Conservation (phyloP, 73 alveolate genomes). For the Symbiodinium natans region DNA sequence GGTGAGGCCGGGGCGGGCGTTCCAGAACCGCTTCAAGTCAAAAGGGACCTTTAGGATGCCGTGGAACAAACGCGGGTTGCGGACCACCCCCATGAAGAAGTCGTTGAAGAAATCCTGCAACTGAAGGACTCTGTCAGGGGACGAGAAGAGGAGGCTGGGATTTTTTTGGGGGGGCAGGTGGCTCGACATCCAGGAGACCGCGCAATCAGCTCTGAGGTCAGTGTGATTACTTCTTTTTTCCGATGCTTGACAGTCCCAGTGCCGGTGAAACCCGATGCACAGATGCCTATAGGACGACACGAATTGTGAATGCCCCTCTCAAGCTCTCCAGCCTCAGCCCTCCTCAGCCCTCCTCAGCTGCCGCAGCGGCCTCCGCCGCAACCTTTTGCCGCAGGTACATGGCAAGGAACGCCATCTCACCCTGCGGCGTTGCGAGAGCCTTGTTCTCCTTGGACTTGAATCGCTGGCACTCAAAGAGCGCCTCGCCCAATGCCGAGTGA, state of each 20-base stretch:
- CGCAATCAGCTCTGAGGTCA: too few species aligned
- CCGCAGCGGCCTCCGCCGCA: slow-evolving; percentile 34
- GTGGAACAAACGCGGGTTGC: slow-evolving; percentile 92
- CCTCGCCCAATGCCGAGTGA: slow-evolving; percentile 74
- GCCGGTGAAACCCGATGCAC: too few species aligned
- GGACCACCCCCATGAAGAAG: slow-evolving; percentile 89
- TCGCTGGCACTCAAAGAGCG: slow-evolving; percentile 77
- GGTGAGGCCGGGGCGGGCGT: slow-evolving; percentile 94
- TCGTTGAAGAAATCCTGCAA: slow-evolving; percentile 88
- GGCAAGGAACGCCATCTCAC: slow-evolving; percentile 87
- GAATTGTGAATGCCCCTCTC: too few species aligned
- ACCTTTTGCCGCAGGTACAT: slow-evolving; percentile 69
- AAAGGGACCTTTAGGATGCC: slow-evolving; percentile 77
- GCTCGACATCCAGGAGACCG: too few species aligned
- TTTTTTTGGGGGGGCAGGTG: too few species aligned
- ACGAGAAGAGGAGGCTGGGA: too few species aligned
- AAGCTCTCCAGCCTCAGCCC: too few species aligned
- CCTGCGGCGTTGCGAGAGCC: slow-evolving; percentile 57
- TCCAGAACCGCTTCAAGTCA: slow-evolving; percentile 88
- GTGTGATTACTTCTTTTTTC: too few species aligned
- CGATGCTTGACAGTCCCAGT: too few species aligned
- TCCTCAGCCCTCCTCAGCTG: too few species aligned
- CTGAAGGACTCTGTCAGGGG: too few species aligned
- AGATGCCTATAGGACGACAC: too few species aligned
- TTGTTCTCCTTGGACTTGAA: slow-evolving; percentile 86